A percentile compares a stretch with the other conserved stretches of the same genome.
phyloP scores from a whole-genome alignment of 1,284 basidiomycete genomes.

The Trichosporon faecale region DNA sequence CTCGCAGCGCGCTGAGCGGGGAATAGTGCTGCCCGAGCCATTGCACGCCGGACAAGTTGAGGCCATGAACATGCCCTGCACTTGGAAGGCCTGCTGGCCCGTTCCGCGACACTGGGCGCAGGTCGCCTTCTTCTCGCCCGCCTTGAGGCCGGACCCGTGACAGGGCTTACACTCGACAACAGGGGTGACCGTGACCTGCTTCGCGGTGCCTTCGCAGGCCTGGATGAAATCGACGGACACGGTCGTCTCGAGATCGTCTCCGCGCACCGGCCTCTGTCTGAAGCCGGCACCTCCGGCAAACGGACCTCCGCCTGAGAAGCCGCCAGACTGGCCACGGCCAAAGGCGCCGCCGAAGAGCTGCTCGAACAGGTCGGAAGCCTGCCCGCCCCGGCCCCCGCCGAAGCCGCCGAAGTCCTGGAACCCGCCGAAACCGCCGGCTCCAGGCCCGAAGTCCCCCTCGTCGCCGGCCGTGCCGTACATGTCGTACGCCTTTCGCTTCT shows the following conservation, averaged over 20 bases:
- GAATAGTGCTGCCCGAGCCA: slow-evolving; percentile 78
- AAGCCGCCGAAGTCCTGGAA: slow-evolving; percentile 70
- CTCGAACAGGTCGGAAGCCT: slow-evolving; percentile 73
- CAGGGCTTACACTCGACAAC: slow-evolving; percentile 83
- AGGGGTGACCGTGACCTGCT: slow-evolving; percentile 73
- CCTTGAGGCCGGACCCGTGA: slow-evolving; percentile 79
- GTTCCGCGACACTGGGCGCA: slow-evolving; percentile 82
- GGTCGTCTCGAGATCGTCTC: slow-evolving; percentile 78
- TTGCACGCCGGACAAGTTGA: slow-evolving; percentile 81
- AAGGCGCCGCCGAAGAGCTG: slow-evolving; percentile 73
- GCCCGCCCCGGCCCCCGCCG: slow-evolving; percentile 57
- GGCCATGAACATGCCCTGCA: slow-evolving; percentile 98
- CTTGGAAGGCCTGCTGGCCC: slow-evolving; percentile 84
- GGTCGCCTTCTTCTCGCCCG: slow-evolving; percentile 75
- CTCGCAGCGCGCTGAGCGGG: slow-evolving; percentile 73
- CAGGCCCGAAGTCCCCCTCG: slow-evolving; percentile 70
- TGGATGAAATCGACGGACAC: slow-evolving; percentile 84
- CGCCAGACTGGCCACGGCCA: slow-evolving; percentile 32
- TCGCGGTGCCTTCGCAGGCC: slow-evolving; percentile 83
- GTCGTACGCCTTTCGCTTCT: slow-evolving; percentile 89
- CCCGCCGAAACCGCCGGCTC: slow-evolving; percentile 64
- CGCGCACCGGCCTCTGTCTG: slow-evolving; percentile 59
- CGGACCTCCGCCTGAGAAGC: slow-evolving; percentile 46
- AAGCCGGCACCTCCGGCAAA: slow-evolving; percentile 53
- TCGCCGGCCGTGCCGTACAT: slow-evolving; percentile 92